phyloP scores from a whole-genome alignment of 176 grass and related monocot species.

The Neostapfia colusana region DNA sequence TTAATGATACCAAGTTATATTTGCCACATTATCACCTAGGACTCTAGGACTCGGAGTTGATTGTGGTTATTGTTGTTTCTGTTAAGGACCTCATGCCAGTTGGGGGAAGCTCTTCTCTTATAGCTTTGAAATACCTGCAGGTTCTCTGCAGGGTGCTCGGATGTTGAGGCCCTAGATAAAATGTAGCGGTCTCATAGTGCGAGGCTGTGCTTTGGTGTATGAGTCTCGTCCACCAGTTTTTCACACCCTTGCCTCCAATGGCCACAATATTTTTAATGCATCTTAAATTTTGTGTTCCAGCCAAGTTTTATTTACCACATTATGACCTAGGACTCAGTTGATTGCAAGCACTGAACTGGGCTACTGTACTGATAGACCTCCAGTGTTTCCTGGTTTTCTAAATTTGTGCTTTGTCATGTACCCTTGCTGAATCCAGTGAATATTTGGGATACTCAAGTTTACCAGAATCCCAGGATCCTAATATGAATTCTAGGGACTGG shows the following conservation, averaged over 20 bases:
- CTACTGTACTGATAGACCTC: neutral
- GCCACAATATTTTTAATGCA: slow-evolving; percentile 34
- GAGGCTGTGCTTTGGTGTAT: slow-evolving; percentile 47
- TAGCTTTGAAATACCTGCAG: slow-evolving; percentile 81
- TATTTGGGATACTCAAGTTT: too few species aligned
- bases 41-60: neutral
- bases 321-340: neutral
- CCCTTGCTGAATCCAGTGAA: too few species aligned
- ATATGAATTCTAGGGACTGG: too few species aligned
- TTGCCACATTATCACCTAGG: neutral
- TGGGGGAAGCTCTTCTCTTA: slow-evolving; percentile 66
- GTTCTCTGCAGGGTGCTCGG: slow-evolving; percentile 85
- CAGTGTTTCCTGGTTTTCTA: too few species aligned
- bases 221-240: slow-evolving; percentile 29
- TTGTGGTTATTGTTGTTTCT: neutral
- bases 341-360: neutral
- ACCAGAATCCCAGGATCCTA: too few species aligned
- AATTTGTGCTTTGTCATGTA: too few species aligned
- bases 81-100: slow-evolving; percentile 49
- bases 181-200: slow-evolving; percentile 74
- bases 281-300: neutral
- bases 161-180: slow-evolving; percentile 57
- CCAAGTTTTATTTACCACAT: neutral
- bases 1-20: neutral
- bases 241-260: slow-evolving; percentile 81